Base-by-base conservation (phyloP, 768 basidiomycete genomes). In the Russula lepida region DNA sequence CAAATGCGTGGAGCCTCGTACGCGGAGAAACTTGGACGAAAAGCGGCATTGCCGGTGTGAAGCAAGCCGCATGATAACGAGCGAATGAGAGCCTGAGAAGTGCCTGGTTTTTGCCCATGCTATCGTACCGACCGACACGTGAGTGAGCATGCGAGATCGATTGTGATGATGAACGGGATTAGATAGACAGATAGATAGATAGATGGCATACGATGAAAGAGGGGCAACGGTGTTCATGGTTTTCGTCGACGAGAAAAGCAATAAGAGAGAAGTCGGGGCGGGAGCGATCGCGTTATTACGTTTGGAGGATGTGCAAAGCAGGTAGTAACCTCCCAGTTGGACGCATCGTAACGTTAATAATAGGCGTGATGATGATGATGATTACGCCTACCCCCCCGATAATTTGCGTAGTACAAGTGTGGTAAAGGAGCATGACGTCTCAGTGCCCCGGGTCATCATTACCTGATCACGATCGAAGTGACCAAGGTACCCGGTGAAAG, bases 381-480 rank as follows among this genome's bases (percentile, higher is more conserved):
- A 58, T 52, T 58, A 52, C 58, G 50, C 57, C 23, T 25, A 3
- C 6, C 30, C 41, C 2, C 21, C 15, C 12, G 12, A 13, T 12
- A n/a, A 8, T 25, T 54, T 56, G 41, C 54, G 41, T 56, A 43
- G 32, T 17, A 30, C 28, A 28, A 51, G 39, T 17, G 46, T 25
- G 43, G 25, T 25, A 37, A 49, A 33, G 19, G 49, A 43, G 44
- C 30, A 39, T 58, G 57, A 58, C 57, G 57, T 58, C 41, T 27
- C 41, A 4, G 41, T 30, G 11, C 13, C 25, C 11, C n/a, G 41
- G 27, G 39, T 27, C 4, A n/a, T 35, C 33, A 41, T 51, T 37
- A 23, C 54, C 30, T 61, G 48, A 61, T 51, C 43, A 56, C n/a
- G 43, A 51, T 52, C 55, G 43, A 44, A 46, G 33, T 32, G 43